These are phyloP conservation scores for Cylindricascospora bacillispora DNA, from an alignment of 1,139 yeast species.

Conservation along the genomic window DNA sequence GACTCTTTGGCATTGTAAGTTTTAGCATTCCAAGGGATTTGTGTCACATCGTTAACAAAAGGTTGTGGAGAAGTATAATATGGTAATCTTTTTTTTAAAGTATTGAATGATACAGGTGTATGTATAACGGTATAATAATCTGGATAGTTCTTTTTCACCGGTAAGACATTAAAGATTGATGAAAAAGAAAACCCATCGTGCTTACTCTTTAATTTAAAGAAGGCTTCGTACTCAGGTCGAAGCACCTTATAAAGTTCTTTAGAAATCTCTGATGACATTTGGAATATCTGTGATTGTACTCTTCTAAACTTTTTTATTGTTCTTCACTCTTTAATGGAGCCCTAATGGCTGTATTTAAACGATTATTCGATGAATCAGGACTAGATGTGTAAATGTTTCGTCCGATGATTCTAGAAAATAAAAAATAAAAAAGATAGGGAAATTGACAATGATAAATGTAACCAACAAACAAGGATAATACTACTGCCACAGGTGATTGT, in stretches of 20 bases:
- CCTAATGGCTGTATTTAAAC: too few relatives aligned
- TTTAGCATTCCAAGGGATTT: slow-evolving; percentile 83
- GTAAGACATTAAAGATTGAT: slow-evolving; percentile 40
- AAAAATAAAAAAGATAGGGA: too few relatives aligned
- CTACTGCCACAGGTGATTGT: too few relatives aligned
- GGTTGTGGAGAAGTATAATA: slow-evolving; percentile 51
- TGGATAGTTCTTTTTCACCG: slow-evolving; percentile 45
- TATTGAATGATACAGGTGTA: slow-evolving; percentile 60
- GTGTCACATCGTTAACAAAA: slow-evolving; percentile 66
- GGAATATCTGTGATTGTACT: too few relatives aligned
- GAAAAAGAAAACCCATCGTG: slow-evolving; percentile 32
- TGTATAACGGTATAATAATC: slow-evolving; percentile 59
- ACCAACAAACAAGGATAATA: too few relatives aligned
- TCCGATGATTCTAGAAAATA: too few relatives aligned
- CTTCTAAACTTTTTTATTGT: too few relatives aligned
- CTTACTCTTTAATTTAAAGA: slow-evolving; percentile 34
- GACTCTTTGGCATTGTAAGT: slow-evolving; percentile 65
- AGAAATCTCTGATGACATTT: too few relatives aligned
- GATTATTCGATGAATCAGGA: too few relatives aligned
- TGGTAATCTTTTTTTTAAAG: slow-evolving; percentile 38
- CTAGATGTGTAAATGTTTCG: too few relatives aligned
- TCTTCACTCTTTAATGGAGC: too few relatives aligned
- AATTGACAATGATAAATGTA: too few relatives aligned
- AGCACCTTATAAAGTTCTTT: slow-evolving; percentile 10
- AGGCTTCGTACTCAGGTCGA: slow-evolving; percentile 14